phyloP scores from a whole-genome alignment of 2,329 filamentous ascomycete species.

The Arthrocladium fulminans region DNA sequence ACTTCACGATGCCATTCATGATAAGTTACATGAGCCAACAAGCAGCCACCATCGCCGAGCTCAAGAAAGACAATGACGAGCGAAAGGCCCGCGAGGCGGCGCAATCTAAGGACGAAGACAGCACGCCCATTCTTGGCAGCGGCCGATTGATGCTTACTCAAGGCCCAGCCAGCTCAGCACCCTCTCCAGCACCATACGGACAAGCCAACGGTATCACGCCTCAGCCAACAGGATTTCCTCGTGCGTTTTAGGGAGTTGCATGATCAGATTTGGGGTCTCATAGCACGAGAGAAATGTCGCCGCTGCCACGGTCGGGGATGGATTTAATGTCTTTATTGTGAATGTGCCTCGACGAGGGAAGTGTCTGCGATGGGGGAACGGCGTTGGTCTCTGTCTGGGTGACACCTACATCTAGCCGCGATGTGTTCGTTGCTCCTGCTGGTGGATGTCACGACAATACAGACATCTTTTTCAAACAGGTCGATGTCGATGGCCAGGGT shows the following conservation, averaged over 20 bases:
- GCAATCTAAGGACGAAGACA: slow-evolving; percentile 84
- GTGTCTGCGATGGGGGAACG: not conserved
- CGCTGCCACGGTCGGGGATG: not conserved
- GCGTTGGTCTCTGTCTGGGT: not conserved
- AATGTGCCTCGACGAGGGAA: not conserved
- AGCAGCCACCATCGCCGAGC: slow-evolving; percentile 68
- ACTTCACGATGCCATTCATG: slow-evolving; percentile 99
- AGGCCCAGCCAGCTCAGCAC: slow-evolving; percentile 56
- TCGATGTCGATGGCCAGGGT: not conserved
- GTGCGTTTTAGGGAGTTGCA: slow-evolving; percentile 39
- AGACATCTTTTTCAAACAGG: not conserved
- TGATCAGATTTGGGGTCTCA: not conserved
- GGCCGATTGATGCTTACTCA: slow-evolving; percentile 92
- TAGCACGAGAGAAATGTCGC: not conserved
- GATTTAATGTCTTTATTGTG: slow-evolving; percentile 1
- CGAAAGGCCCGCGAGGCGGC: slow-evolving; percentile 63
- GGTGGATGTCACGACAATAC: not conserved
- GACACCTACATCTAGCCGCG: not conserved
- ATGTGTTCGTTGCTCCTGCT: not conserved
- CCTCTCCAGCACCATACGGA: slow-evolving; percentile 57
- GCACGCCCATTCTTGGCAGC: slow-evolving; percentile 82
- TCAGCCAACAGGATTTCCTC: slow-evolving; percentile 68
- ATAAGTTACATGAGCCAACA: slow-evolving; percentile 96
- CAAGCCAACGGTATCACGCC: slow-evolving; percentile 84
- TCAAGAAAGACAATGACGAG: slow-evolving; percentile 95